Evolutionary conservation across 345 rosid genomes (phyloP), one percentile per base, ranked within the genome.

Genomic region (Capsella bursapastoris): DNA sequence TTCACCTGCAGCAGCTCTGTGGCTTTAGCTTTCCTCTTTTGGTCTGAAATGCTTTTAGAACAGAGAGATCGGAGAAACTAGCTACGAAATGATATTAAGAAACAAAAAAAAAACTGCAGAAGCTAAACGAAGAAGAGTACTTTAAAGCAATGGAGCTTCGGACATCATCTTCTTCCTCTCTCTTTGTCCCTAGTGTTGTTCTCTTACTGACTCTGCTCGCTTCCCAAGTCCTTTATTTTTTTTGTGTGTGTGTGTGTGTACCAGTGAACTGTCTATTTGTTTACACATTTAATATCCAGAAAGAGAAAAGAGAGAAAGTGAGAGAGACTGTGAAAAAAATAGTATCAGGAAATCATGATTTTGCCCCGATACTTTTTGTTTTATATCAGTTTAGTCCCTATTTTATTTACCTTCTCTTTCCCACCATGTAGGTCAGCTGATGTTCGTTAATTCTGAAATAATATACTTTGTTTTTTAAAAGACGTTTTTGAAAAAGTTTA

Each of bases 191-290:
- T 58, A 15, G 64, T 66, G 77, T 72, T 71, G 64, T 66, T 78
- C 70, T 59, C 81, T 64, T 55, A 77, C 72, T 77, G 67, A 70
- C 56, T 77, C 77, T 71, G 52, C 81, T 72, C 81, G 63, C 52
- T 78, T 78, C 76, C 81, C 77, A 43, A 78, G 68, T 58, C 52
- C 49, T 34, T 78, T 53, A 8, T 5, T 53, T 71, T 56, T 57
- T 16, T 5, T 53, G n/a, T n/a, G n/a, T n/a, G n/a, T n/a, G n/a
- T 71, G 38, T 57, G 41, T 71, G 48, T 57, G 41, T 57, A n/a
- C 51, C 64, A 72, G 14, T 66, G 64, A 78, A 78, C 73, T 72
- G 70, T 78, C 81, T 59, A 72, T 78, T 78, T 78, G 40, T 7
- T 78, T n/a, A 43, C 71, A 71, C 51, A 47, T 15, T 35, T 66